phyloP scores from a whole-genome alignment of 2,329 filamentous ascomycete species.

The Dactylonectria estremocensis region DNA sequence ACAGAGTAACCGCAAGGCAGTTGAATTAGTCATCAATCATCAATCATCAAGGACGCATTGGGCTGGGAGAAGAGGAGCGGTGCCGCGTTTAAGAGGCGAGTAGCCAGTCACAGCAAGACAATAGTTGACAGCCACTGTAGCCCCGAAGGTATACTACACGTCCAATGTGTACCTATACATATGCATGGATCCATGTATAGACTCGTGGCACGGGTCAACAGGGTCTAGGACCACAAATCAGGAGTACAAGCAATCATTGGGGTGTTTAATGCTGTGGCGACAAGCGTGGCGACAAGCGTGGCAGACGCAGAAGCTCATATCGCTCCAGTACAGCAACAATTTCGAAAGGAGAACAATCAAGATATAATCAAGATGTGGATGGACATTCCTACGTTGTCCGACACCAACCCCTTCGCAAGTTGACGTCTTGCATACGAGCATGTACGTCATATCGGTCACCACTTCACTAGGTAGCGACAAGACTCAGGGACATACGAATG shows the following conservation, averaged over 20 bases:
- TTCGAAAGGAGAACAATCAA: conserved; percentile 25
- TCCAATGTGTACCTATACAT: no score
- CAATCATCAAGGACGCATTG: conserved; percentile 35
- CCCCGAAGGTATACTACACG: no score
- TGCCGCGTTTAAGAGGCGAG: conserved; percentile 44
- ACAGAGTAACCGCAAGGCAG: conserved; percentile 38
- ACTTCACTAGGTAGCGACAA: conserved; percentile 19
- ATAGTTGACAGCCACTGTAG: no score
- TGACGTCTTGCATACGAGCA: conserved; percentile 19
- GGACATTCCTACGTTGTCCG: conserved; percentile 22
- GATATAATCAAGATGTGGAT: conserved; percentile 25
- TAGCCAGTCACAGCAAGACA: conserved; percentile 9
- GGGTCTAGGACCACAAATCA: no score
- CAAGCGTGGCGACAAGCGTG: conserved; percentile 27
- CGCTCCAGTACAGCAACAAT: conserved; percentile 10
- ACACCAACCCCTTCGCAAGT: conserved; percentile 21
- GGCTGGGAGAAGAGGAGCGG: conserved; percentile 41
- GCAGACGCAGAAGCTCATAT: no score
- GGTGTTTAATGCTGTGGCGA: conserved; percentile 36
- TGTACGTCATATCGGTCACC: conserved; percentile 23
- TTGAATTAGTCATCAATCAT: conserved; percentile 22
- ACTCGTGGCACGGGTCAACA: no score
- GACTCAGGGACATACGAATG: conserved; percentile 15
- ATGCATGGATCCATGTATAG: no score
- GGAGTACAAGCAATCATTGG: not conserved